phyloP scores from a whole-genome alignment of 495 filamentous ascomycete genomes.

The Penicillium goetzii region DNA sequence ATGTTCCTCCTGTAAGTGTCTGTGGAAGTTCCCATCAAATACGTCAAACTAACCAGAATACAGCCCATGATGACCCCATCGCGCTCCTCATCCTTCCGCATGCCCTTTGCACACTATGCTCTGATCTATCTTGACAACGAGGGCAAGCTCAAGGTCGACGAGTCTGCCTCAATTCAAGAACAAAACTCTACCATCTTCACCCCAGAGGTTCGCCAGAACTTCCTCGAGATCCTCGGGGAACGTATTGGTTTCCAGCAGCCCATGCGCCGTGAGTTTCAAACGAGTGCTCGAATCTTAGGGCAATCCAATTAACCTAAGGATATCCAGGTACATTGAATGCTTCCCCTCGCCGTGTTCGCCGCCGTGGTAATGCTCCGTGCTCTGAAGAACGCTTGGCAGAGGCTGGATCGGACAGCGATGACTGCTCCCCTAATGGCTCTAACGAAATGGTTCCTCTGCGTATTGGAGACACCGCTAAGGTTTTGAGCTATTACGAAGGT shows the following conservation, averaged over 20 bases:
- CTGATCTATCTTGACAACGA: slow-evolving; percentile 49
- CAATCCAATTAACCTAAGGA: not conserved
- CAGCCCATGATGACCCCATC: slow-evolving; percentile 41
- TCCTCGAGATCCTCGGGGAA: slow-evolving; percentile 43
- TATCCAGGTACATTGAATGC: slow-evolving; percentile 23
- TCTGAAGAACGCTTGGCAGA: slow-evolving; percentile 29
- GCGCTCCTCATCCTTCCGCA: slow-evolving; percentile 33
- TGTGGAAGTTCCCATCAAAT: not conserved
- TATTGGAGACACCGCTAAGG: slow-evolving; percentile 43
- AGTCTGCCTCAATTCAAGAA: slow-evolving; percentile 44
- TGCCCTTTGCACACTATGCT: slow-evolving; percentile 46
- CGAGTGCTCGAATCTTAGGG: not conserved
- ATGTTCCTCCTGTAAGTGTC: slow-evolving; percentile 40
- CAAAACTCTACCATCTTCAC: slow-evolving; percentile 43
- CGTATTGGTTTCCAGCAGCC: slow-evolving; percentile 39
- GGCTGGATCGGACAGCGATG: slow-evolving; percentile 34
- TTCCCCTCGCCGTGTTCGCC: slow-evolving; percentile 40
- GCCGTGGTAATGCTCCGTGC: slow-evolving; percentile 34
- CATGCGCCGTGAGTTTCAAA: slow-evolving; percentile 34
- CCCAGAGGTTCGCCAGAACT: slow-evolving; percentile 42
- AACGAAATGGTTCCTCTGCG: slow-evolving; percentile 43
- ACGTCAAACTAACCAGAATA: slow-evolving; percentile 5
- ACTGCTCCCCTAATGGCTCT: slow-evolving; percentile 29
- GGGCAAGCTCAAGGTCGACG: slow-evolving; percentile 41
- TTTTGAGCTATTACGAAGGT: slow-evolving; percentile 42